These are phyloP conservation scores for Xylaria grammica DNA, from an alignment of 495 filamentous ascomycete species.

Conservation along the genomic window DNA sequence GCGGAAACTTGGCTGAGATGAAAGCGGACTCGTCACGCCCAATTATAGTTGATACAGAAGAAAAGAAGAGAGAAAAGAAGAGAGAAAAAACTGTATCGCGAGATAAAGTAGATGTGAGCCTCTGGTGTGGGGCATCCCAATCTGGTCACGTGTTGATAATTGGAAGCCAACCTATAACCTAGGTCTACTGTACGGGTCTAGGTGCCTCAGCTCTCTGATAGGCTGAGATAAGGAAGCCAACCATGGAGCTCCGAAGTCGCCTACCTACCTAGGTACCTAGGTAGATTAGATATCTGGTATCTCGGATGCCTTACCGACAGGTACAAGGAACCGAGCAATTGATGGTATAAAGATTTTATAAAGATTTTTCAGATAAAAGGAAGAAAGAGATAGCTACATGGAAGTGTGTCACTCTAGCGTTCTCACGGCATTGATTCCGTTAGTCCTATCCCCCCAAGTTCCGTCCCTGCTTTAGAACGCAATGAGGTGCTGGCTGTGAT, in stretches of 20 bases:
- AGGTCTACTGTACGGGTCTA: too few species aligned
- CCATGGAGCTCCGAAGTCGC: conserved; percentile 4
- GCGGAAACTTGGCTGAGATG: conserved; percentile 45
- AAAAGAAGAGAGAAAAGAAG: conserved; percentile 35
- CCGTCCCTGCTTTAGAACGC: too few species aligned
- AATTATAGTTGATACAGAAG: conserved; percentile 62
- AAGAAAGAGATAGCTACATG: too few species aligned
- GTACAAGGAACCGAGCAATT: too few species aligned
- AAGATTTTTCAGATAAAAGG: too few species aligned
- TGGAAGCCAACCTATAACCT: neutral
- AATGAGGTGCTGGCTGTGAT: too few species aligned
- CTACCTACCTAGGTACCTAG: neutral
- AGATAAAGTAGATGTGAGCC: neutral
- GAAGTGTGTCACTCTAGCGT: too few species aligned
- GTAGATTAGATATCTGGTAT: too few species aligned
- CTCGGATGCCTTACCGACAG: too few species aligned
- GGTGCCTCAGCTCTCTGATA: neutral
- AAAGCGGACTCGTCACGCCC: conserved; percentile 61
- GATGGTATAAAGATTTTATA: too few species aligned
- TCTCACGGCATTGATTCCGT: too few species aligned
- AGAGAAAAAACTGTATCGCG: conserved; percentile 22
- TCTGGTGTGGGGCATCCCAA: neutral
- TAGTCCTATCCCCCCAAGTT: too few species aligned
- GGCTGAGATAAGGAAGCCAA: neutral
- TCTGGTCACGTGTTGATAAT: neutral